Conservation (phyloP, 2,329 filamentous ascomycete genomes). For the Juglanconis juglandina region DNA sequence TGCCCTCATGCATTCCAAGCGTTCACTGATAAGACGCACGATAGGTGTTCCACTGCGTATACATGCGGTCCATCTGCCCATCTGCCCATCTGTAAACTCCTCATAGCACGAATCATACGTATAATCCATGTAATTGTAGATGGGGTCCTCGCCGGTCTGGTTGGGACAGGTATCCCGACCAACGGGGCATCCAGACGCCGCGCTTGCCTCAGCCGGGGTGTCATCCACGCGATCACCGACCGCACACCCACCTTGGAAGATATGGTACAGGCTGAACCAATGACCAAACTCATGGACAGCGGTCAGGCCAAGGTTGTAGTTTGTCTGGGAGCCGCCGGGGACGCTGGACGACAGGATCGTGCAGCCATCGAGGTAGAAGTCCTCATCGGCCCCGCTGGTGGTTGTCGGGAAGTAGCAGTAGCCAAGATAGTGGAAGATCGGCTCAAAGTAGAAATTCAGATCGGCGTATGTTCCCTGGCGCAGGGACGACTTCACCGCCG, state of each 20-base stretch:
- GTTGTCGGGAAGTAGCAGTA: constrained; percentile 46
- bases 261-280: constrained; percentile 43
- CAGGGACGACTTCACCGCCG: constrained; percentile 42
- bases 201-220: constrained; percentile 35
- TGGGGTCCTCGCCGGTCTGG: constrained; percentile 29
- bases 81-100: constrained; percentile 31
- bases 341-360: constrained; percentile 26
- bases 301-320: constrained; percentile 36
- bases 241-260: constrained; percentile 40
- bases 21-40: constrained; percentile 18
- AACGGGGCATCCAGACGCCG: constrained; percentile 35
- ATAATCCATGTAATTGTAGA: constrained; percentile 37
- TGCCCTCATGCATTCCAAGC: neutral
- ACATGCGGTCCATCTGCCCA: constrained; percentile 33
- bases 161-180: constrained; percentile 31
- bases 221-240: constrained; percentile 39
- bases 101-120: constrained; percentile 36
- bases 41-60: constrained; percentile 28
- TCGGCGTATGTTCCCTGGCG: constrained; percentile 39
- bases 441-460: constrained; percentile 47
- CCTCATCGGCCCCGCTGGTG: constrained; percentile 25
- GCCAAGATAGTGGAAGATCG: constrained; percentile 36
- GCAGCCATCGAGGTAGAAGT: constrained; percentile 29
- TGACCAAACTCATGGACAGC: constrained; percentile 40
- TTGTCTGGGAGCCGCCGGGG: constrained; percentile 27